Percentiles rank a stretch among this genome's conserved stretches.
Conservation (phyloP, 257 asterid species). For the Jacaranda copaia region DNA sequence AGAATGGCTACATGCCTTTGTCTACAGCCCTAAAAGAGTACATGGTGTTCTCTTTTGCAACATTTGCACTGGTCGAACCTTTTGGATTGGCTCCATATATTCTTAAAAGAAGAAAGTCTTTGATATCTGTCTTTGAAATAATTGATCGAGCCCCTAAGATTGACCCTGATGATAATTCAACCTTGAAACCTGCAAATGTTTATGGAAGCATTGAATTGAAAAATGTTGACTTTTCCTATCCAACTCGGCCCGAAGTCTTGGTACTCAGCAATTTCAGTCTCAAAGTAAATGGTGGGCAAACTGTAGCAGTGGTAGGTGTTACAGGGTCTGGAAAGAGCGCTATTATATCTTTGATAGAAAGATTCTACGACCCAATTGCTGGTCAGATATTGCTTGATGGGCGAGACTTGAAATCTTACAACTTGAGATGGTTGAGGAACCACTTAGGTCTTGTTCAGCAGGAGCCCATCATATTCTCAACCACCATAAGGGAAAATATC, state of each 20-base stretch:
- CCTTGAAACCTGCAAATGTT: slow-evolving; percentile 95
- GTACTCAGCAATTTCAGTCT: slow-evolving; percentile 98
- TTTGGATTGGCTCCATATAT: slow-evolving; percentile 99
- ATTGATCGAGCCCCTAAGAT: slow-evolving; percentile 92
- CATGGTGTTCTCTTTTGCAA: slow-evolving; percentile 98
- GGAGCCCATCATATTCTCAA: slow-evolving; percentile 98
- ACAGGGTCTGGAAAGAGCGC: slow-evolving; percentile 99
- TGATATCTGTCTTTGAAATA: slow-evolving; percentile 89
- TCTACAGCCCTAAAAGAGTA: slow-evolving; percentile 91
- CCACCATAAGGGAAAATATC: slow-evolving; percentile 91
- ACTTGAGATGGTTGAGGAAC: slow-evolving; percentile 97
- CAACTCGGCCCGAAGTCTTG: slow-evolving; percentile 87
- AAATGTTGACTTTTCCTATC: slow-evolving; percentile 91
- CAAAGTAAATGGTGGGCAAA: slow-evolving; percentile 96
- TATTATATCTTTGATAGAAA: slow-evolving; percentile 84
- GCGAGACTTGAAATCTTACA: slow-evolving; percentile 87
- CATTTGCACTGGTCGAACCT: slow-evolving; percentile 98
- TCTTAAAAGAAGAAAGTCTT: slow-evolving; percentile 89
- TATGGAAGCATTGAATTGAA: slow-evolving; percentile 97
- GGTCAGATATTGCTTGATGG: slow-evolving; percentile 93
- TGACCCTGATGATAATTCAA: slow-evolving; percentile 93
- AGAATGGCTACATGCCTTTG: slow-evolving; percentile 59
- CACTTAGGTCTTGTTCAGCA: slow-evolving; percentile 98
- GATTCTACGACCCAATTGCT: slow-evolving; percentile 94
- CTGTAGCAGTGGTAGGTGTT: slow-evolving; percentile 97